Evolutionary conservation across 371 early-diverging fungal species (phyloP).

Genomic region (Apophysomyces ossiformis): DNA sequence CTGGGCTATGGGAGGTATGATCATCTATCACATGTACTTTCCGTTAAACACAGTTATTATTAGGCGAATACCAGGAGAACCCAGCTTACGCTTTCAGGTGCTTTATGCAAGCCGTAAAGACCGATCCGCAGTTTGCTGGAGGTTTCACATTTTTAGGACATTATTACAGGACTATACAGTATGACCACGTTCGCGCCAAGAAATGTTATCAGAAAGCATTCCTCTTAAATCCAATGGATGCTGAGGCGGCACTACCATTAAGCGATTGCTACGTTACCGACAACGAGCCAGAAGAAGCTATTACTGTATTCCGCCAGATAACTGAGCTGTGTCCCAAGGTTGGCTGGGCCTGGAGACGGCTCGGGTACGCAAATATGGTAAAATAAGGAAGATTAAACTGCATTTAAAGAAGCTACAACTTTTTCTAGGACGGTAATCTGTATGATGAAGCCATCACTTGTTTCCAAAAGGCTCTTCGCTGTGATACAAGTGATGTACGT

Average conservation of each 20-base stretch:
- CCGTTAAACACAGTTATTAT: not conserved
- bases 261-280: constrained; percentile 63
- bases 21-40: not conserved
- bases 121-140: constrained; percentile 66
- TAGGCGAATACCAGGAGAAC: constrained; percentile 55
- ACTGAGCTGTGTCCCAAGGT: constrained; percentile 49
- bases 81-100: constrained; percentile 65
- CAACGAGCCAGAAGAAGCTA: constrained; percentile 58
- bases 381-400: not conserved
- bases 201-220: constrained; percentile 86
- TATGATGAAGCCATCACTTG: constrained; percentile 71
- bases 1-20: constrained; percentile 79
- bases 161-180: constrained; percentile 72
- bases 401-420: not conserved
- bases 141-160: constrained; percentile 84
- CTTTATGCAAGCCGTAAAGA: constrained; percentile 76
- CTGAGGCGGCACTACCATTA: constrained; percentile 71
- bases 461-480: constrained; percentile 85
- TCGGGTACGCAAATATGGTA: constrained; percentile 80
- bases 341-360: constrained; percentile 81
- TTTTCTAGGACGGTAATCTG: constrained; percentile 37
- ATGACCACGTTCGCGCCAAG: constrained; percentile 69
- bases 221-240: constrained; percentile 67
- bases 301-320: constrained; percentile 55
- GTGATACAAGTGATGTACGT: constrained; percentile 63